Evolutionary conservation across 176 grass and related monocot genomes (phyloP).

Genomic region (Musa schizocarpa): DNA sequence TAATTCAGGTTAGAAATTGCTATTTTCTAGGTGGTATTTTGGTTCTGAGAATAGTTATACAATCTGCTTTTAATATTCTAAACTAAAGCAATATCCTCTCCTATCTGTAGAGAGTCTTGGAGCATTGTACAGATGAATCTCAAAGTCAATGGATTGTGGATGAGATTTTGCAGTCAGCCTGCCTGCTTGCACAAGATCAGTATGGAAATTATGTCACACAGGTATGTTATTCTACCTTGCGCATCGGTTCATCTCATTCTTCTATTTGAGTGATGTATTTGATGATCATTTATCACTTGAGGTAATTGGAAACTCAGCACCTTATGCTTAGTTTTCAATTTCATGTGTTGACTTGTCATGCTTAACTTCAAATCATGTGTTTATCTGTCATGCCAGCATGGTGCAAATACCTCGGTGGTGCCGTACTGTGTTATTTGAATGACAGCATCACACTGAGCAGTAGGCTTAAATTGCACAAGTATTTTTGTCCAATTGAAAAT

Average conservation of each 20-base stretch:
- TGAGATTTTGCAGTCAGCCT: constrained; percentile 87
- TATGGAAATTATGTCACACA: constrained; percentile 99
- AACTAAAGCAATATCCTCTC: background rate
- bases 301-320: background rate
- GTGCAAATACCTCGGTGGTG: background rate
- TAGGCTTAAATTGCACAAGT: background rate
- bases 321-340: background rate
- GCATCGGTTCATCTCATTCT: background rate
- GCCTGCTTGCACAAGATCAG: constrained; percentile 88
- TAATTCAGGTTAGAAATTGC: constrained; percentile 61
- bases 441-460: background rate
- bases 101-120: constrained; percentile 74
- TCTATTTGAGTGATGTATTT: background rate
- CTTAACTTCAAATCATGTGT: background rate
- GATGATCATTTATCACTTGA: background rate
- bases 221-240: constrained; percentile 28
- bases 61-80: background rate
- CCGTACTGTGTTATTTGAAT: background rate
- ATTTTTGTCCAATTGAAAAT: background rate
- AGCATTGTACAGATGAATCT: constrained; percentile 64
- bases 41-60: background rate
- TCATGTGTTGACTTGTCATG: background rate
- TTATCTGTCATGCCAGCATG: background rate
- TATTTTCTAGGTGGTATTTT: background rate
- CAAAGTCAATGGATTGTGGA: constrained; percentile 91